Conservation (phyloP, 148 eudicot species). For the Vaccinium myrtillus region DNA sequence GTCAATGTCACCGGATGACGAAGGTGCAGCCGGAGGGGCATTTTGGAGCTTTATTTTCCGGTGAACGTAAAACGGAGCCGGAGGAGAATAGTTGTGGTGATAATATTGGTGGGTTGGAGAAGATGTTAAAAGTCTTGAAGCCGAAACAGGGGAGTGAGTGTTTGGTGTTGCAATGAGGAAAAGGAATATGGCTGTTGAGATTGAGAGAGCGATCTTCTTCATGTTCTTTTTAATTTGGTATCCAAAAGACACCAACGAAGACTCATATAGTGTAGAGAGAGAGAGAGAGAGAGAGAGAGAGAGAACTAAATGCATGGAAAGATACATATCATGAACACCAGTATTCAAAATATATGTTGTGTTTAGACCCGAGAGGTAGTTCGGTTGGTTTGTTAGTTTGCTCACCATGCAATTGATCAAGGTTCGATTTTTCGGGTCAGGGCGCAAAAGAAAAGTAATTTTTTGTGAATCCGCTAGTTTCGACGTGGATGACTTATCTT, state of each 20-base stretch:
- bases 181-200: slow-evolving; percentile 9
- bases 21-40: not conserved
- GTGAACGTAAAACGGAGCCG: not conserved
- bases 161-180: slow-evolving; percentile 15
- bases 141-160: not conserved
- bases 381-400: too few relatives aligned
- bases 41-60: not conserved
- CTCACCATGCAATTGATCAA: too few relatives aligned
- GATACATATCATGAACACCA: too few relatives aligned
- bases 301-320: not conserved
- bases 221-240: not conserved
- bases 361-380: too few relatives aligned
- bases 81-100: not conserved
- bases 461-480: too few relatives aligned
- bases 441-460: too few relatives aligned
- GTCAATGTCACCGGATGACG: not conserved
- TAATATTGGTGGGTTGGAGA: not conserved
- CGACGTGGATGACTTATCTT: too few relatives aligned
- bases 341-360: not conserved
- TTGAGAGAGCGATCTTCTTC: slow-evolving; percentile 2
- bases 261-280: not conserved
- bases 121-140: not conserved
- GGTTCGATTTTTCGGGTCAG: too few relatives aligned
- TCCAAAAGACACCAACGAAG: not conserved
- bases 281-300: not conserved